phyloP scores from a whole-genome alignment of 257 asterid genomes.

The Striga asiatica region DNA sequence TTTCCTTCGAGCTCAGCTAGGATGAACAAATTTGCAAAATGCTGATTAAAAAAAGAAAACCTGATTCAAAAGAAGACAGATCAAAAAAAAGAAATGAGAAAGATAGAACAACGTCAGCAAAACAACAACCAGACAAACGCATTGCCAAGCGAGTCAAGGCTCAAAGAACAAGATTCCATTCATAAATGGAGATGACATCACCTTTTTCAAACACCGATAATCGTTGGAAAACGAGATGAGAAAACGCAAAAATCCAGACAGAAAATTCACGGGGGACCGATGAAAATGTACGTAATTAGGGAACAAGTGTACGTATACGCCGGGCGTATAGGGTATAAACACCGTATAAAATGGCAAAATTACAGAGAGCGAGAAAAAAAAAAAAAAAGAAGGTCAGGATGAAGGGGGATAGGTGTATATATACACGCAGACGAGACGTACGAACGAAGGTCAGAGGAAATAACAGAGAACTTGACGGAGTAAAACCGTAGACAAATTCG shows the following conservation, averaged over 20 bases:
- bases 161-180: conserved; percentile 23
- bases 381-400: not conserved
- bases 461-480: conserved; percentile 10
- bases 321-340: too few relatives aligned
- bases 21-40: conserved; percentile 11
- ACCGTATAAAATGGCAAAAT: not conserved
- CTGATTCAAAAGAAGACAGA: too few relatives aligned
- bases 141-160: conserved; percentile 24
- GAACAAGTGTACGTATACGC: conserved; percentile 2
- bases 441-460: conserved; percentile 13
- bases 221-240: not conserved
- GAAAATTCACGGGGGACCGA: not conserved
- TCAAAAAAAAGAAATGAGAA: not conserved
- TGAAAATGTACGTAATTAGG: not conserved
- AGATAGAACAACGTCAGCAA: conserved; percentile 9
- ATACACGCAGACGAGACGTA: conserved; percentile 13
- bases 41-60: conserved; percentile 21
- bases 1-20: conserved; percentile 11
- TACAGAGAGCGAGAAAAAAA: conserved; percentile 1
- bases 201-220: conserved; percentile 16
- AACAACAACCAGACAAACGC: conserved; percentile 19
- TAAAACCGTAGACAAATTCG: not conserved
- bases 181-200: conserved; percentile 22
- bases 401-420: conserved; percentile 7
- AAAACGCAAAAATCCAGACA: conserved; percentile 12